A percentile compares a stretch with the other conserved stretches of the same genome.
Conservation (phyloP, 2,329 filamentous ascomycete genomes). For the Bipolaris bicolor region DNA sequence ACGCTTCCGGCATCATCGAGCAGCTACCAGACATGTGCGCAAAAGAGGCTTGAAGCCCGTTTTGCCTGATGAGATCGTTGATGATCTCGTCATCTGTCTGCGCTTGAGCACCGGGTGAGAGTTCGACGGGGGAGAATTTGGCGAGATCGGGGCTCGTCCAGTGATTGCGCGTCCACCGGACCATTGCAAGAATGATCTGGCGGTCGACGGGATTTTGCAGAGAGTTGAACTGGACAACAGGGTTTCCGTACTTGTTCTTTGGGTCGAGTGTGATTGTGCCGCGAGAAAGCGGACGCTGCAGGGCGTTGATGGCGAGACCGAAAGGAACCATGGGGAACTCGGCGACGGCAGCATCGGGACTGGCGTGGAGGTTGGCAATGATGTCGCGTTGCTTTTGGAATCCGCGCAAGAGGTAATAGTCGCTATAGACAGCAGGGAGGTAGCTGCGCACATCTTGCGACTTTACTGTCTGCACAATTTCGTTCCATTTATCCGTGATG, state of each 20-base stretch:
- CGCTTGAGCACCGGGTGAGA: constrained; percentile 29
- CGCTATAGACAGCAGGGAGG: constrained; percentile 27
- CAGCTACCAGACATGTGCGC: constrained; percentile 37
- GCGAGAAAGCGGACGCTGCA: constrained; percentile 39
- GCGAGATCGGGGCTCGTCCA: constrained; percentile 41
- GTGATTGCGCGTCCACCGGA: constrained; percentile 46
- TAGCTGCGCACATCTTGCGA: constrained; percentile 24
- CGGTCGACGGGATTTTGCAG: constrained; percentile 47
- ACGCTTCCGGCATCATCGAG: constrained; percentile 37
- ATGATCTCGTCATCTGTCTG: constrained; percentile 38
- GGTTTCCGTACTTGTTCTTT: constrained; percentile 38
- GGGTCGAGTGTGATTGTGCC: constrained; percentile 49
- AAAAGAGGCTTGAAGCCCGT: constrained; percentile 27
- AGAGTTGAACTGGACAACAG: constrained; percentile 44
- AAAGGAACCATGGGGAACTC: constrained; percentile 41
- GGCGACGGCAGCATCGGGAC: constrained; percentile 37
- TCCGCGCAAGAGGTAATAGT: constrained; percentile 26
- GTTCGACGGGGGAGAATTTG: constrained; percentile 42
- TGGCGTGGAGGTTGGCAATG: constrained; percentile 27
- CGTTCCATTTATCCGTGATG: constrained; percentile 23
- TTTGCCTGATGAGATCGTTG: constrained; percentile 18
- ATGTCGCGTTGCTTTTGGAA: constrained; percentile 35
- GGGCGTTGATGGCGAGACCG: constrained; percentile 26
- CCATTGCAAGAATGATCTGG: constrained; percentile 42
- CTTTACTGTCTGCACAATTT: constrained; percentile 27